A percentile compares a stretch with the other conserved stretches of the same genome.
Conservation (phyloP, 2,329 filamentous ascomycete genomes). For the Sarocladium brachiariae region DNA sequence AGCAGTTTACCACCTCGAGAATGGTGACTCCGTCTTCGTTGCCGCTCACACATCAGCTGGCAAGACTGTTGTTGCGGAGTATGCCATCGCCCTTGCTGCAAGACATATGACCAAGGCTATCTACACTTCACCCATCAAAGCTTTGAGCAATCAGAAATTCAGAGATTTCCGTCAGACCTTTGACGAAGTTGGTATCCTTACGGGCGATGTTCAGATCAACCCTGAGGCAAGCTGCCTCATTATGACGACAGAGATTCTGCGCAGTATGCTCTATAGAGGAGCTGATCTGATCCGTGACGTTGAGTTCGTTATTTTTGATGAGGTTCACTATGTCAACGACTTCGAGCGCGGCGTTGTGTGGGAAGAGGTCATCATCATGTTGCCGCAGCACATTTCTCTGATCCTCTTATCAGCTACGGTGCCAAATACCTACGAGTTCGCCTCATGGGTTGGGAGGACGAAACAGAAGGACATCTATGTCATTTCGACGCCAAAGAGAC, state of each 20-base stretch:
- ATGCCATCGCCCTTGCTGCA: conserved; percentile 94
- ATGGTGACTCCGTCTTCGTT: conserved; percentile 94
- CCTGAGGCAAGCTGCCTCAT: conserved; percentile 95
- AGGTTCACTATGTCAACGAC: conserved; percentile 97
- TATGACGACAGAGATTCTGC: conserved; percentile 99
- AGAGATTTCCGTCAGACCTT: conserved; percentile 94
- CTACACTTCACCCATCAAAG: conserved; percentile 98
- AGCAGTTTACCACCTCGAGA: conserved; percentile 94
- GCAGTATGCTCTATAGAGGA: conserved; percentile 95
- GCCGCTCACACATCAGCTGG: conserved; percentile 96
- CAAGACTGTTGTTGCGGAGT: conserved; percentile 97
- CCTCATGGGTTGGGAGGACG: conserved; percentile 94
- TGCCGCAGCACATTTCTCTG: conserved; percentile 92
- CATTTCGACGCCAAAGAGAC: conserved; percentile 92
- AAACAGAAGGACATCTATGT: conserved; percentile 99
- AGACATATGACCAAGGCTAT: conserved; percentile 99
- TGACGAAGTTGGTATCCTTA: conserved; percentile 96
- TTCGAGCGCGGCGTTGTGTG: conserved; percentile 92
- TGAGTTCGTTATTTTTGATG: conserved; percentile 96
- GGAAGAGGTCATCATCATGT: conserved; percentile 99
- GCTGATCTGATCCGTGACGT: conserved; percentile 99
- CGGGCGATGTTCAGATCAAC: conserved; percentile 98
- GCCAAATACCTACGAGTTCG: conserved; percentile 95
- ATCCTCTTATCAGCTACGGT: conserved; percentile 95
- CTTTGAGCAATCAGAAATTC: conserved; percentile 97